Evolutionary conservation across 768 basidiomycete genomes (phyloP).

Genomic region (Symmetrospora coprosmae): DNA sequence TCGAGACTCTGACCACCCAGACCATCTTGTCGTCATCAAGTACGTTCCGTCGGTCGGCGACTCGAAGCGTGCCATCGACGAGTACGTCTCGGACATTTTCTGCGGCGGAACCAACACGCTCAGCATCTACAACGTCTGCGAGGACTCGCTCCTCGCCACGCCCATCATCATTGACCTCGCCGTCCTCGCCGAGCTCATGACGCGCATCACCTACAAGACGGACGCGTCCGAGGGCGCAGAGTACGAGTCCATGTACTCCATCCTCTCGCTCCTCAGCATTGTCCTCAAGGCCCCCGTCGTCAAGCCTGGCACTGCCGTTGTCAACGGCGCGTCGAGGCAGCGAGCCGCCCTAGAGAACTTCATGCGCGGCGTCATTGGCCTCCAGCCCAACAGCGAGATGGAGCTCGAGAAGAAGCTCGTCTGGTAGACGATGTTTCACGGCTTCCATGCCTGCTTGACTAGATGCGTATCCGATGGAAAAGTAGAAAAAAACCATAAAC

Average conservation of each 20-base stretch:
- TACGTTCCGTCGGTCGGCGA: conserved; percentile 93
- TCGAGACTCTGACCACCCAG: conserved; percentile 85
- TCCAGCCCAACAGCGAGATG: conserved; percentile 45
- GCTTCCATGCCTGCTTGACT: too few relatives aligned
- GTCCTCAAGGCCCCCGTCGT: conserved; percentile 60
- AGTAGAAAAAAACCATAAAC: too few relatives aligned
- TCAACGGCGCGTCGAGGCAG: conserved; percentile 90
- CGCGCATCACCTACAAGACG: conserved; percentile 72
- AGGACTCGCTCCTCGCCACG: conserved; percentile 91
- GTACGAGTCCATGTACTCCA: conserved; percentile 72
- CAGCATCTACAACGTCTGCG: conserved; percentile 80
- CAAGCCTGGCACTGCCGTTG: conserved; percentile 62
- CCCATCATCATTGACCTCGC: conserved; percentile 87
- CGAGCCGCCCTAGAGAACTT: conserved; percentile 67
- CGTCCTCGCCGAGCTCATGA: conserved; percentile 84
- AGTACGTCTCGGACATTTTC: conserved; percentile 96
- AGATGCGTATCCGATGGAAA: too few relatives aligned
- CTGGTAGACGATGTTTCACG: conserved; percentile 17
- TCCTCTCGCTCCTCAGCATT: conserved; percentile 82
- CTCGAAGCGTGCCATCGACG: conserved; percentile 97
- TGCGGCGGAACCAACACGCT: conserved; percentile 87
- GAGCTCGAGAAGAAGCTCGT: conserved; percentile 21
- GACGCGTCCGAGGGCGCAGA: conserved; percentile 40
- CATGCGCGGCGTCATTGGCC: conserved; percentile 30
- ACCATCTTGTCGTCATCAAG: conserved; percentile 53